These are phyloP conservation scores for Phaseolus lunatus DNA, from an alignment of 306 rosid species.

Conservation along the genomic window DNA sequence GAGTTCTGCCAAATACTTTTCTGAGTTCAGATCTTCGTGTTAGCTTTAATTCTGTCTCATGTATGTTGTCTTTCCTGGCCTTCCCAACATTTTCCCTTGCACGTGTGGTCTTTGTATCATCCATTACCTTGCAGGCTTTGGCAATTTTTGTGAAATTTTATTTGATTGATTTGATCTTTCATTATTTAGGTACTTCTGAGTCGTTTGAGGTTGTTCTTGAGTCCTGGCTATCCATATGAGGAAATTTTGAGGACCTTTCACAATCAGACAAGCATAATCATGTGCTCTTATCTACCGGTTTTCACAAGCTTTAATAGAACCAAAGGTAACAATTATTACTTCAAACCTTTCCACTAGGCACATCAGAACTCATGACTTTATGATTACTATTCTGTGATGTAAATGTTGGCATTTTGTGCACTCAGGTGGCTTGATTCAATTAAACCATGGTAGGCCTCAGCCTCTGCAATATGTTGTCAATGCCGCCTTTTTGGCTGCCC, in stretches of 20 bases:
- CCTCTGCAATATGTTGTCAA: slow-evolving; percentile 96
- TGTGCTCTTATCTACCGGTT: slow-evolving; percentile 95
- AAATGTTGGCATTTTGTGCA: slow-evolving; percentile 33
- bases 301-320: slow-evolving; percentile 94
- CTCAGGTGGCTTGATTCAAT: slow-evolving; percentile 88
- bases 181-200: slow-evolving; percentile 84
- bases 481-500: slow-evolving; percentile 94
- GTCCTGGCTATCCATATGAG: slow-evolving; percentile 99
- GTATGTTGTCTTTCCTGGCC: background rate
- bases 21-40: background rate
- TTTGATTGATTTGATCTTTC: slow-evolving; percentile 36
- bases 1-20: background rate
- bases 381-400: slow-evolving; percentile 32
- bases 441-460: slow-evolving; percentile 96
- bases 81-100: slow-evolving; percentile 12
- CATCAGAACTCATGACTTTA: slow-evolving; percentile 3
- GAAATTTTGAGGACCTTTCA: slow-evolving; percentile 93
- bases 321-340: slow-evolving; percentile 62
- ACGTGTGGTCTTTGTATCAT: slow-evolving; percentile 2
- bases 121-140: background rate
- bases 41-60: background rate
- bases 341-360: background rate
- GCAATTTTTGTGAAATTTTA: slow-evolving; percentile 6
- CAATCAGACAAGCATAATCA: slow-evolving; percentile 90
- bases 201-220: slow-evolving; percentile 95